Percentiles rank a stretch among this genome's conserved stretches.
Conservation (phyloP, 2,329 filamentous ascomycete genomes). For the Sarocladium kiliense region DNA sequence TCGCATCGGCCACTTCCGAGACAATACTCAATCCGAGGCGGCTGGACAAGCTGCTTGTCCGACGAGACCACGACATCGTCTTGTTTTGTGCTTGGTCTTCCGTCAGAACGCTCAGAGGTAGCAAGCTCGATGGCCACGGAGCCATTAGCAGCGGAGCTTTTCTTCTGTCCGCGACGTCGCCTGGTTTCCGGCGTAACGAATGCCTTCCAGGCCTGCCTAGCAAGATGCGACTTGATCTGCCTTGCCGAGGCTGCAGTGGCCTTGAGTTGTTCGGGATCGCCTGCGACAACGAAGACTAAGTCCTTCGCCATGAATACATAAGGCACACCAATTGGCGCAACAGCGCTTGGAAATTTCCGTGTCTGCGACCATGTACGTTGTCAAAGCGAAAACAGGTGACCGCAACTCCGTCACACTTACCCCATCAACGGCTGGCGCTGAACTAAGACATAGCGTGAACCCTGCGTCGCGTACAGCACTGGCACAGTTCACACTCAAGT, state of each 20-base stretch:
- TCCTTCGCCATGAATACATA: background rate
- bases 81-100: background rate
- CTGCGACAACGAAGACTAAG: conserved; percentile 17
- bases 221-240: conserved; percentile 17
- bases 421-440: no score
- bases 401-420: no score
- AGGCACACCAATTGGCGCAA: no score
- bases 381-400: no score
- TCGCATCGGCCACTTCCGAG: conserved; percentile 20
- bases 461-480: no score
- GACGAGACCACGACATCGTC: background rate
- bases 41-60: background rate
- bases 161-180: background rate
- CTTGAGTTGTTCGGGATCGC: conserved; percentile 19
- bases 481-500: no score
- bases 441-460: no score
- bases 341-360: no score
- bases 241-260: conserved; percentile 12
- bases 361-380: no score
- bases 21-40: conserved; percentile 13
- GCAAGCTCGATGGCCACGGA: background rate
- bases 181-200: conserved; percentile 11
- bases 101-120: background rate
- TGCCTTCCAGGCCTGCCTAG: conserved; percentile 16
- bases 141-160: background rate